Conservation (phyloP, 768 basidiomycete species). For the Ramaria sp. region DNA sequence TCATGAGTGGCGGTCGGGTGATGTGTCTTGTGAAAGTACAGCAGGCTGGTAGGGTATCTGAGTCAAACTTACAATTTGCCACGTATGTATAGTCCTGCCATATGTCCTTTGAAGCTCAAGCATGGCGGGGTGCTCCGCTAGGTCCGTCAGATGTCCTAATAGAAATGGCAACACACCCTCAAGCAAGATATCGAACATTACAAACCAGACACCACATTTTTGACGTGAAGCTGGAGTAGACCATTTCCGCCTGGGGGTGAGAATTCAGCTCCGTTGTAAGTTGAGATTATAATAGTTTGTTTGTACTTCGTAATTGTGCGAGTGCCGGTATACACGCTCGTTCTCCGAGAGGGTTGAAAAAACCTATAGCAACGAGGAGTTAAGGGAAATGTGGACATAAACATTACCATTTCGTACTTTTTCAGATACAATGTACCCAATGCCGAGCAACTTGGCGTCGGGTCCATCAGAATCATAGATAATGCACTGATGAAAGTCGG, state of each 20-base stretch:
- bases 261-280: not conserved
- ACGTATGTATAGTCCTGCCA: slow-evolving; percentile 35
- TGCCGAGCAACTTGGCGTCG: slow-evolving; percentile 38
- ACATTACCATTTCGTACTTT: slow-evolving; percentile 15
- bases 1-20: slow-evolving; percentile 36
- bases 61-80: slow-evolving; percentile 14
- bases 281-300: not conserved
- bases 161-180: not conserved
- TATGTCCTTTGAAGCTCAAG: slow-evolving; percentile 35
- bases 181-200: too few species aligned
- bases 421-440: slow-evolving; percentile 42
- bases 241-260: slow-evolving; percentile 22
- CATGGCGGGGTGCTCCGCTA: slow-evolving; percentile 30
- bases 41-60: not conserved
- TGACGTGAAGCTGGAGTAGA: slow-evolving; percentile 22
- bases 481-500: slow-evolving; percentile 34
- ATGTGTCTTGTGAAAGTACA: slow-evolving; percentile 17
- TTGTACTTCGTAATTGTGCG: slow-evolving; percentile 36
- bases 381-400: not conserved
- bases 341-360: slow-evolving; percentile 32
- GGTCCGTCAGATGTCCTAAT: slow-evolving; percentile 22
- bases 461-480: slow-evolving; percentile 35
- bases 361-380: slow-evolving; percentile 11
- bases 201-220: slow-evolving; percentile 18
- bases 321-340: slow-evolving; percentile 45